Percentiles rank a stretch among this genome's conserved stretches.
These are phyloP conservation scores for Flaveria linearis DNA, from an alignment of 129 eudicot species.

Conservation along the genomic window DNA sequence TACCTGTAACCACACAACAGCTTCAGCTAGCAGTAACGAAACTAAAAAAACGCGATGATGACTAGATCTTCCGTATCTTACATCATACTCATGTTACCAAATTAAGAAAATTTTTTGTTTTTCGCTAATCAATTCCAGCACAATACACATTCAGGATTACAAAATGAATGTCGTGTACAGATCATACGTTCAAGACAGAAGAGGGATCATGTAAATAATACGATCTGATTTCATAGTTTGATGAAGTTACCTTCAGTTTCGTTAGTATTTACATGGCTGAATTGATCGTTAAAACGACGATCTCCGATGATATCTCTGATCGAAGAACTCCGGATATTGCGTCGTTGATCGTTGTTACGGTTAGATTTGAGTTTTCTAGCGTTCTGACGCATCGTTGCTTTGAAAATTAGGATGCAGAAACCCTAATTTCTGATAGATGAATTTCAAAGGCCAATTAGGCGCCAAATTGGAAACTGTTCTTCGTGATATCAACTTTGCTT, in stretches of 20 bases:
- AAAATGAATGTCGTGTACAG: neutral
- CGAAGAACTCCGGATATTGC: slow-evolving; percentile 29
- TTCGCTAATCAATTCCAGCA: slow-evolving; percentile 4
- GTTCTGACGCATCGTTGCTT: slow-evolving; percentile 32
- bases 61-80: slow-evolving; percentile 5
- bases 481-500: neutral
- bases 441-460: slow-evolving; percentile 27
- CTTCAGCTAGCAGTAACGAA: neutral
- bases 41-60: neutral
- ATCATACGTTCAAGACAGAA: neutral
- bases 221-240: neutral
- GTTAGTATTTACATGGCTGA: slow-evolving; percentile 25
- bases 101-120: neutral
- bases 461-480: slow-evolving; percentile 33
- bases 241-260: slow-evolving; percentile 34
- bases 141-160: neutral
- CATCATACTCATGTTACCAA: slow-evolving; percentile 8
- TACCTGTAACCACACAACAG: slow-evolving; percentile 39
- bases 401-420: slow-evolving; percentile 20
- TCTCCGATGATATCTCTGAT: slow-evolving; percentile 38
- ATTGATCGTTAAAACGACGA: slow-evolving; percentile 41
- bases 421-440: slow-evolving; percentile 28
- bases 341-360: slow-evolving; percentile 10
- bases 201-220: neutral
- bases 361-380: slow-evolving; percentile 31